Percentiles rank a stretch among this genome's conserved stretches.
phyloP scores from a whole-genome alignment of 345 rosid genomes.

The Hibiscus mutabilis region DNA sequence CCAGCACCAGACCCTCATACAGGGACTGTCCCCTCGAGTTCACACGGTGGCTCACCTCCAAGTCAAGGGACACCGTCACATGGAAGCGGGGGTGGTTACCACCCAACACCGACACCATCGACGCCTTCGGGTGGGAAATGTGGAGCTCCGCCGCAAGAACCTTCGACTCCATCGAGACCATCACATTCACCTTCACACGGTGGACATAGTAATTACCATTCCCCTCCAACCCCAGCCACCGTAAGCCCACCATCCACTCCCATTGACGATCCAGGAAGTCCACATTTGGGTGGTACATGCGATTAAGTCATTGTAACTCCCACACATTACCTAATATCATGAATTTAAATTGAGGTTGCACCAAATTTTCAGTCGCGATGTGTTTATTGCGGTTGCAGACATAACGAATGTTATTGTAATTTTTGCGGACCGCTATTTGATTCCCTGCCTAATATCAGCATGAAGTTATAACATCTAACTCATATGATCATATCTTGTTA shows the following conservation, averaged over 20 bases:
- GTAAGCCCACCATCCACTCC: constrained; percentile 44
- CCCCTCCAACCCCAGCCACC: constrained; percentile 23
- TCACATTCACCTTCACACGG: constrained; percentile 34
- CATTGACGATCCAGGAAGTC: constrained; percentile 42
- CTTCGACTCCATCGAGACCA: constrained; percentile 22
- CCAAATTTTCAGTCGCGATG: no score
- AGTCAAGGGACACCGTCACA: constrained; percentile 16
- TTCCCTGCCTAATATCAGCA: no score
- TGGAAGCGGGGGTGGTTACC: constrained; percentile 8
- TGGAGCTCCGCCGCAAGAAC: constrained; percentile 15
- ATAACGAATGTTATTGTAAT: no score
- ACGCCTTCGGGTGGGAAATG: constrained; percentile 33
- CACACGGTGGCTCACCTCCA: constrained; percentile 19
- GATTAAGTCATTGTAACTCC: constrained; percentile 41
- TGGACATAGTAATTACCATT: neutral
- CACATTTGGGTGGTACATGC: constrained; percentile 70
- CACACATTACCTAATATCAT: neutral
- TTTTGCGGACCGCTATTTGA: no score
- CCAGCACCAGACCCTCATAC: constrained; percentile 45
- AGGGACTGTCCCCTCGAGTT: constrained; percentile 43
- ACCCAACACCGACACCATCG: constrained; percentile 30
- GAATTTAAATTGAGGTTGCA: no score
- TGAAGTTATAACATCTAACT: no score
- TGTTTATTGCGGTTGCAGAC: no score
- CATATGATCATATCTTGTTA: neutral